phyloP scores from a whole-genome alignment of 139 green algal genomes.

The Pleodorina starrii region DNA sequence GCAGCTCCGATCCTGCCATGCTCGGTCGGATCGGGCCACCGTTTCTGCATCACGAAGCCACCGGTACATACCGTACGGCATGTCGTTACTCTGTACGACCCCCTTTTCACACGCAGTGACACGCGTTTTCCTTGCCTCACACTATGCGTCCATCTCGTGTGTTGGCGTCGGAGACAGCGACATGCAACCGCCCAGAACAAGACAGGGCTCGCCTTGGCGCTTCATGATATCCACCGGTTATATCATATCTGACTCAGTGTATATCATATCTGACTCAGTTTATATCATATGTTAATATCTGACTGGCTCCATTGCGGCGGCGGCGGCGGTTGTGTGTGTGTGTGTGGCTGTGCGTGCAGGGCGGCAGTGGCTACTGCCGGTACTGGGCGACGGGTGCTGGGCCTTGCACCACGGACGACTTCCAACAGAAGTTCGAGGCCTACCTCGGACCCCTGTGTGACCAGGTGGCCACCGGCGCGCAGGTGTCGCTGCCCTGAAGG shows the following conservation, averaged over 20 bases:
- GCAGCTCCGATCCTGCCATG: too few species aligned
- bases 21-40: too few species aligned
- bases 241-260: not conserved
- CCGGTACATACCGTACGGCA: too few species aligned
- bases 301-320: not conserved
- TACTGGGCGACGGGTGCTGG: not conserved
- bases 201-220: not conserved
- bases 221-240: not conserved
- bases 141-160: too few species aligned
- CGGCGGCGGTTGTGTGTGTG: not conserved
- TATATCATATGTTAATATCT: not conserved
- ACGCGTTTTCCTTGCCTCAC: too few species aligned
- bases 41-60: too few species aligned
- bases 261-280: not conserved
- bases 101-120: too few species aligned
- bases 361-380: not conserved
- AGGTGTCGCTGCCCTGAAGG: not conserved
- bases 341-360: too few species aligned
- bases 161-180: not conserved
- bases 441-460: not conserved
- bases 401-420: not conserved
- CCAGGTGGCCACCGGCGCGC: not conserved
- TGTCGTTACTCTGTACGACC: too few species aligned
- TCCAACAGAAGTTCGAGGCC: not conserved
- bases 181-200: not conserved